Base-by-base conservation (phyloP, 2,329 filamentous ascomycete genomes). In the Talaromyces islandicus region DNA sequence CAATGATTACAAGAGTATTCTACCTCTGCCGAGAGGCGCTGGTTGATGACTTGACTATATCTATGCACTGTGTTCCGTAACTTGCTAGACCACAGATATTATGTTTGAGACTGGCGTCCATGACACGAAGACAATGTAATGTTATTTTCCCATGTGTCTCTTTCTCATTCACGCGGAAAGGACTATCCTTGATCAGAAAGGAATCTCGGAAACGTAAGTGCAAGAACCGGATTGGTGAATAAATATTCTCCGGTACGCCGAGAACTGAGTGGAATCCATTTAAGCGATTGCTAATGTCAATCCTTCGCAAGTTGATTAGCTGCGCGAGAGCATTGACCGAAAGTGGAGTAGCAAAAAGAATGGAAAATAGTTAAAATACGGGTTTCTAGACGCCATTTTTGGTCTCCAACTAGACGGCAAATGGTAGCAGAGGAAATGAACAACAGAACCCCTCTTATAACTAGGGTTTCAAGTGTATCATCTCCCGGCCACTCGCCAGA, bases 171-270 rank as follows among this genome's bases (percentile, higher is more conserved):
- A 73, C 65, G 65, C 67, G 66, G 63, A 74, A 69, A n/a, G 3
- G 58, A 60, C 52, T 50, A 32, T 5, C 57, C 12, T 58, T 60
- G 53, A 67, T 60, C 21, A 72, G 59, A n/a, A 72, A 67, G 56
- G 69, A 73, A 61, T 74, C 69, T 54, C 69, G 67, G 54, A 74
- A 74, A 56, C 69, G 73, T 57, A 67, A 60, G 62, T 71, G 68
- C 12, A 70, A 59, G 6, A 71, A 30, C 24, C 63, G 30, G 17
- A 69, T 54, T 14, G 66, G 64, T n/a, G 11, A 7, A 29, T 62
- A 12, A 1, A 19, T 7, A 17, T 60, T 50, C 7, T 43, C 21
- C 0, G 68, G 64, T 1, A 68, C 43, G 19, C 50, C 56, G 0
- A 70, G 54, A 7, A 69, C 64, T 12, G 67, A 66, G 27, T 66